phyloP scores from a whole-genome alignment of 768 basidiomycete genomes.

The Rhodosporidiobolus sp. region DNA sequence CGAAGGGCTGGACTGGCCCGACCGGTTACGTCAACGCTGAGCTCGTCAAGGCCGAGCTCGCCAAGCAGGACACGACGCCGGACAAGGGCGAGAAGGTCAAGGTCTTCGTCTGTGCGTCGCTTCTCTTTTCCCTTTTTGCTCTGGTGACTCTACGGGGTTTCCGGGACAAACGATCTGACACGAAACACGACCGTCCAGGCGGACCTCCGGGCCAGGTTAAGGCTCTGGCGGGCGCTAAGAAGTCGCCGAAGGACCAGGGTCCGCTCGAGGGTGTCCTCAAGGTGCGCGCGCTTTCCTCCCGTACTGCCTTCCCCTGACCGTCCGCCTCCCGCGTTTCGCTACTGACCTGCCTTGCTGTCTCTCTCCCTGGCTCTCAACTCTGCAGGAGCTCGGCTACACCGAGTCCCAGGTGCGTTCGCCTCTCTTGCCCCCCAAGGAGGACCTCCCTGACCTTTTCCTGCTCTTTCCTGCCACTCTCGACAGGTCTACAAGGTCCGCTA shows the following conservation, averaged over 20 bases:
- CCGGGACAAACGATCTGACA: no score
- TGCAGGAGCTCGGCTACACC: no score
- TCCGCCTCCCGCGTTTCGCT: no score
- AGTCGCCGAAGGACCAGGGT: slow-evolving; percentile 46
- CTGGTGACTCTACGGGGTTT: no score
- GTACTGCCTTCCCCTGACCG: no score
- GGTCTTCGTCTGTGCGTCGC: slow-evolving; percentile 71
- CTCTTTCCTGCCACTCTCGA: neutral
- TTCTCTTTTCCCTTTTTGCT: neutral
- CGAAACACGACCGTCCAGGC: slow-evolving; percentile 10
- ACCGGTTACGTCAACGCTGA: slow-evolving; percentile 72
- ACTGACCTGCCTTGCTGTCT: no score
- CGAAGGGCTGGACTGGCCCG: slow-evolving; percentile 62
- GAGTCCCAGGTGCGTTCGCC: no score
- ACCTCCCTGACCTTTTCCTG: neutral
- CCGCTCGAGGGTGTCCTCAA: slow-evolving; percentile 57
- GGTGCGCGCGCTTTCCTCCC: slow-evolving; percentile 52
- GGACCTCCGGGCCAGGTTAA: slow-evolving; percentile 85
- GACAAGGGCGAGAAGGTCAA: slow-evolving; percentile 68
- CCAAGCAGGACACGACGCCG: slow-evolving; percentile 8
- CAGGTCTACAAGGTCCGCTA: neutral
- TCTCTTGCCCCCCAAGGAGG: no score
- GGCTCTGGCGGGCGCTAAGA: slow-evolving; percentile 84
- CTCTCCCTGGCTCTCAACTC: no score
- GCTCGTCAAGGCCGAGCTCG: slow-evolving; percentile 65